A percentile compares a stretch with the other conserved stretches of the same genome.
Conservation (phyloP, 306 rosid genomes). For the Boehmeria nivea region DNA sequence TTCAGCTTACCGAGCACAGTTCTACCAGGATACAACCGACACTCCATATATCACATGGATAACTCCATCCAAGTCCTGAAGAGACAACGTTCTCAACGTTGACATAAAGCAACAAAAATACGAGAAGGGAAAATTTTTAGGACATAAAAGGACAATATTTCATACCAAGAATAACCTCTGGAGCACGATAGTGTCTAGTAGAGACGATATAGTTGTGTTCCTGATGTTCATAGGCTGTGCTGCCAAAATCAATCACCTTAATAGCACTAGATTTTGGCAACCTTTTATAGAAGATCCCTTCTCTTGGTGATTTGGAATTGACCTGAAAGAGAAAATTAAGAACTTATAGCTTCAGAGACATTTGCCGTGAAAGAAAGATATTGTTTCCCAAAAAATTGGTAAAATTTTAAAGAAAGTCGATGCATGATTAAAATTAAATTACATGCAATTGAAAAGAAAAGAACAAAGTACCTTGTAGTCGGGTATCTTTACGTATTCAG, state of each 20-base stretch:
- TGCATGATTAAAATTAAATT: no score
- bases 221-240: slow-evolving; percentile 68
- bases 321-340: slow-evolving; percentile 30
- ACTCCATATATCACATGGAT: slow-evolving; percentile 82
- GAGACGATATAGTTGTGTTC: slow-evolving; percentile 76
- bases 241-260: slow-evolving; percentile 85
- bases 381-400: no score
- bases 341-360: neutral
- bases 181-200: slow-evolving; percentile 85
- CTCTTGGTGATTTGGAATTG: slow-evolving; percentile 50
- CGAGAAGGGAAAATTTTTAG: neutral
- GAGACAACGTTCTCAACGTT: neutral
- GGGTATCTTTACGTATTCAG: slow-evolving; percentile 63
- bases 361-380: neutral
- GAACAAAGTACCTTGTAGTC: slow-evolving; percentile 40
- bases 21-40: slow-evolving; percentile 83
- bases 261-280: slow-evolving; percentile 79
- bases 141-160: neutral
- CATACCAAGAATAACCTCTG: slow-evolving; percentile 83
- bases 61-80: slow-evolving; percentile 83
- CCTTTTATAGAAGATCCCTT: slow-evolving; percentile 47
- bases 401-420: no score
- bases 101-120: neutral
- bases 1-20: slow-evolving; percentile 58
- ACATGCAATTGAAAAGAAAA: neutral